Base-by-base conservation (phyloP, 192 early-diverging fungal genomes). In the Linnemannia elongata region DNA sequence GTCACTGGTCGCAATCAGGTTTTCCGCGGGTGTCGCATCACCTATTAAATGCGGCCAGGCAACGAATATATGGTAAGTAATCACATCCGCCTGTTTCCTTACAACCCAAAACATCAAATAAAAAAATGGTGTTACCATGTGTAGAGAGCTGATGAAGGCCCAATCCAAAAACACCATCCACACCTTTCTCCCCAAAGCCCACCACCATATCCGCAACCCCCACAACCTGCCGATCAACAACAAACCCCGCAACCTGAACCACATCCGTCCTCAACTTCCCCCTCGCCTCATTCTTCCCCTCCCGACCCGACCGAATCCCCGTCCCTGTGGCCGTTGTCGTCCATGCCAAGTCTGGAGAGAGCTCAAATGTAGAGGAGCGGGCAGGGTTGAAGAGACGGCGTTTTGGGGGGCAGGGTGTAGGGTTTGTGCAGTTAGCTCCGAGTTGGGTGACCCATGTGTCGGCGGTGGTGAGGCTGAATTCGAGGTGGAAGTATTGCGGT, bases 131-230 rank as follows among this genome's bases (percentile, higher is more conserved):
- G 10, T 47, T 52, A 78, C 76, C 76, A 47, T 44, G 30, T 1
- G 7, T 4, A 13, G 69, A 71, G 9, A 79, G 24, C 6, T 57
- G 49, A 30, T 44, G 10, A 6, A 79, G 49, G 5, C 81, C 92
- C 4, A 94, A 87, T 22, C 92, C 94, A 70, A 94, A 86, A 38
- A 92, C 84, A 0, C 94, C 94, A 63, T 94, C 94, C 2, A 93
- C 82, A 2, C 86, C 89, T 41, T 89, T 83, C 22, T 92, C 86
- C 41, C 44, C 42, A 18, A 81, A 72, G 45, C 93, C 92, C 4
- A 83, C 77, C 3, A 81, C 78, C 1, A 91, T 90, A 47, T 90
- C 90, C 0, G 92, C 93, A 18, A 95, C 66, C 1, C 93, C 94
- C 74, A 95, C 87, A 0, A 91, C 87, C 69, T 94, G 92, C 68